Percentiles rank a stretch among this genome's conserved stretches.
phyloP scores from a whole-genome alignment of 148 eudicot genomes.

The Vaccinium vitisidaea region DNA sequence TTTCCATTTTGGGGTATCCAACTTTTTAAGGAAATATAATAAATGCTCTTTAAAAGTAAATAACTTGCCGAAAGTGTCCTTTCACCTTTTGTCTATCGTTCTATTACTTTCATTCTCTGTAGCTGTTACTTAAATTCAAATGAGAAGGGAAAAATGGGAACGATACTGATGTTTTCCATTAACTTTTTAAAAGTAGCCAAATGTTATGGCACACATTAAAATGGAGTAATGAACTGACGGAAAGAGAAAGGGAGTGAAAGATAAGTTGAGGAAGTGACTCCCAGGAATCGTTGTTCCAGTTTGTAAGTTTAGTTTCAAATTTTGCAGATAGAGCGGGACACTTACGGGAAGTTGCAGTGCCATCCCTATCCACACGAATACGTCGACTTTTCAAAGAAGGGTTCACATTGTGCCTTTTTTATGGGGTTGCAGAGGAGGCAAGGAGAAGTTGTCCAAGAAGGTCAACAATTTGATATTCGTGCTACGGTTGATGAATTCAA shows the following conservation, averaged over 20 bases:
- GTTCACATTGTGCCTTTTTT: conserved; percentile 69
- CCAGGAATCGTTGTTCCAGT: background rate
- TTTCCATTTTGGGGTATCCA: background rate
- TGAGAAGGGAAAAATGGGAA: no score
- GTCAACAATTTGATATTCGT: conserved; percentile 81
- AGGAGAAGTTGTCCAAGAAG: conserved; percentile 69
- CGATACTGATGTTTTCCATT: no score
- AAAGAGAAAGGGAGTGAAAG: background rate
- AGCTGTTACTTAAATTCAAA: no score
- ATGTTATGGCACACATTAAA: no score
- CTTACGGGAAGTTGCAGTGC: conserved; percentile 75
- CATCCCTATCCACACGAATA: conserved; percentile 79
- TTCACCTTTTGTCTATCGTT: background rate
- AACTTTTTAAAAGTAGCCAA: no score
- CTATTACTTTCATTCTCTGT: background rate
- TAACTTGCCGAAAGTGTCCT: background rate
- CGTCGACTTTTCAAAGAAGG: conserved; percentile 55
- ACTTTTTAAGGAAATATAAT: background rate
- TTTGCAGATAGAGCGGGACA: conserved; percentile 88
- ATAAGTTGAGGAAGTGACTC: background rate
- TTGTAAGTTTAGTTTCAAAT: background rate
- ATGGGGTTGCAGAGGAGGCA: conserved; percentile 82
- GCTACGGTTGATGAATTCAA: conserved; percentile 71
- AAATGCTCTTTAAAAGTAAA: background rate
- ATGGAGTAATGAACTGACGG: no score